Conservation (phyloP, 768 basidiomycete genomes). For the Hysterangium stoloniferum region DNA sequence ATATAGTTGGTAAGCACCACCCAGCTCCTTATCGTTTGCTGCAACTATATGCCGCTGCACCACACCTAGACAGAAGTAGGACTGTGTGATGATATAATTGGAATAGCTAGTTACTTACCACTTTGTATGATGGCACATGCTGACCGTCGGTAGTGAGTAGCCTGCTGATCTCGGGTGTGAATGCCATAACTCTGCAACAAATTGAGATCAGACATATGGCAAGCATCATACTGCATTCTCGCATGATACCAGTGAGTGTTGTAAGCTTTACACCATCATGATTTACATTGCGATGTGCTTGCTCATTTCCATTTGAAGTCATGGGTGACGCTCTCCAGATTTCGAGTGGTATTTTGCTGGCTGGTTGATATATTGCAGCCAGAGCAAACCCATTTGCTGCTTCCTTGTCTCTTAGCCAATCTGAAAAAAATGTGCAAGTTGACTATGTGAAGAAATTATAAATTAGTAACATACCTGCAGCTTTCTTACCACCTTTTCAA, state of each 20-base stretch:
- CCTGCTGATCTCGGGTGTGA: neutral
- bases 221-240: conserved; percentile 11
- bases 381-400: conserved; percentile 16
- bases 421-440: conserved; percentile 16
- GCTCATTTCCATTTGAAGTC: conserved; percentile 21
- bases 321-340: conserved; percentile 22
- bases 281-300: conserved; percentile 21
- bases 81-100: too few species aligned
- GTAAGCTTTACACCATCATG: conserved; percentile 21
- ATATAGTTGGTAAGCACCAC: too few species aligned
- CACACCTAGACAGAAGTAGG: too few species aligned
- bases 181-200: neutral
- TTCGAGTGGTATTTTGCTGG: conserved; percentile 21
- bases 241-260: conserved; percentile 21
- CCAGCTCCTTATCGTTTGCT: too few species aligned
- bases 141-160: neutral
- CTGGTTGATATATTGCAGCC: conserved; percentile 21
- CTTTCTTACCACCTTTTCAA: too few species aligned
- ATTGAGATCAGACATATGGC: neutral
- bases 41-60: too few species aligned
- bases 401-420: conserved; percentile 24
- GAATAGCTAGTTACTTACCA: too few species aligned
- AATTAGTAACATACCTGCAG: too few species aligned
- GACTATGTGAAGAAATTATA: too few species aligned
- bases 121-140: neutral